A percentile compares a stretch with the other conserved stretches of the same genome.
Evolutionary conservation across 495 filamentous ascomycete species (phyloP).

Genomic region (Rhizodiscina lignyota): DNA sequence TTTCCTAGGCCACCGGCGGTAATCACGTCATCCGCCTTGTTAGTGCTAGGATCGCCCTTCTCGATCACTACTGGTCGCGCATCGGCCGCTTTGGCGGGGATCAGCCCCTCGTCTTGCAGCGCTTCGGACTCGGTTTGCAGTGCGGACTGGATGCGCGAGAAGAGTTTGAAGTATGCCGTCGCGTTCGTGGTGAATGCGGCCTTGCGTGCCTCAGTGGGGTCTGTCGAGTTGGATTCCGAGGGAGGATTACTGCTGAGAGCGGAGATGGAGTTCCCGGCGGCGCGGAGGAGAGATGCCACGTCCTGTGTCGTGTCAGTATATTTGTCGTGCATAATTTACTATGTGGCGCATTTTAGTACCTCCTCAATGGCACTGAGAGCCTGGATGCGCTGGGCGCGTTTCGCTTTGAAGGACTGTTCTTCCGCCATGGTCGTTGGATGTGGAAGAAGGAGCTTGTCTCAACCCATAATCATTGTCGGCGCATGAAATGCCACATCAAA

Average conservation of each 20-base stretch:
- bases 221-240: constrained; percentile 5
- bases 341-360: too few species aligned
- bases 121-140: neutral
- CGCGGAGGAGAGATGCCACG: constrained; percentile 43
- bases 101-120: constrained; percentile 43
- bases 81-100: constrained; percentile 29
- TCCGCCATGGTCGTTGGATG: too few species aligned
- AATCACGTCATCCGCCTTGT: constrained; percentile 19
- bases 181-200: constrained; percentile 33
- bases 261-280: constrained; percentile 51
- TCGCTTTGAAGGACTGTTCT: too few species aligned
- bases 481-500: too few species aligned
- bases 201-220: constrained; percentile 32
- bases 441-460: too few species aligned
- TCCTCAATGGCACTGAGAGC: constrained; percentile 63
- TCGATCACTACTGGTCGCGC: constrained; percentile 11
- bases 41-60: constrained; percentile 2
- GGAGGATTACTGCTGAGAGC: constrained; percentile 38
- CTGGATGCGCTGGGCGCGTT: constrained; percentile 53
- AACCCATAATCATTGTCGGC: too few species aligned
- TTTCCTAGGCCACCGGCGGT: constrained; percentile 38
- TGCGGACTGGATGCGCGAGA: neutral
- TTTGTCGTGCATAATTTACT: too few species aligned
- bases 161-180: neutral
- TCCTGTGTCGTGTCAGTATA: too few species aligned